Evolutionary conservation across 2,329 filamentous ascomycete genomes (phyloP), one percentile per base, ranked within the genome.

Genomic region (Dactylellina cionopaga): DNA sequence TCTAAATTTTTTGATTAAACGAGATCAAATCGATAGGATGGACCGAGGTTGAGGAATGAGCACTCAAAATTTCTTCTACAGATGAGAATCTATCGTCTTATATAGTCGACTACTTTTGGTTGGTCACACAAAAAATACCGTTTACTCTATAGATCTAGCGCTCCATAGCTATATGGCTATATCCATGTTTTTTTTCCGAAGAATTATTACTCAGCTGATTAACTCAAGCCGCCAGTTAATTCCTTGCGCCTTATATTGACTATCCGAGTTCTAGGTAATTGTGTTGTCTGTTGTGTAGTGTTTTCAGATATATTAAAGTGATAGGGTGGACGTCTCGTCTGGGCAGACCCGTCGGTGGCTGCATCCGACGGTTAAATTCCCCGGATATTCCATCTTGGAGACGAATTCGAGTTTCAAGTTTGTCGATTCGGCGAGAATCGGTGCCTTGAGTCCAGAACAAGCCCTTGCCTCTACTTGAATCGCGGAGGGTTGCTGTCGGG

Each of bases 291-390:
- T 17, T 29, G 52, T 5, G 41, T 35, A 2, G 10, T 39, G 52
- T 39, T 60, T 46, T 29, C 27, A 33, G 43, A 46, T 17, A 33
- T 6, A 27, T 46, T 29, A 15, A 19, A n/a, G 25, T 37, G 31
- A 27, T 5, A 13, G 39, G 17, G 4, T 59, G 5, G 1, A n/a
- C 19, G 13, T 25, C 31, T 49, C 43, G 41, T 39, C 35, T 51
- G 47, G 31, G 35, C 44, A 44, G 25, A 15, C 27, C 59, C 68
- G 59, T 65, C 68, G 68, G 68, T 72, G 59, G 59, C 59, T 59
- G 31, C 35, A 65, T 72, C 68, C 68, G 68, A 59, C 68, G 68
- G 68, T 35, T 72, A 72, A 72, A 65, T 59, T 37, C 66, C 66
- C 65, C 65, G 47, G 65, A 47, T 62, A 49, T 70, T 62, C 56